A percentile compares a stretch with the other conserved stretches of the same genome.
Conservation (phyloP, 2,329 filamentous ascomycete species). For the Alternaria ethzedia region DNA sequence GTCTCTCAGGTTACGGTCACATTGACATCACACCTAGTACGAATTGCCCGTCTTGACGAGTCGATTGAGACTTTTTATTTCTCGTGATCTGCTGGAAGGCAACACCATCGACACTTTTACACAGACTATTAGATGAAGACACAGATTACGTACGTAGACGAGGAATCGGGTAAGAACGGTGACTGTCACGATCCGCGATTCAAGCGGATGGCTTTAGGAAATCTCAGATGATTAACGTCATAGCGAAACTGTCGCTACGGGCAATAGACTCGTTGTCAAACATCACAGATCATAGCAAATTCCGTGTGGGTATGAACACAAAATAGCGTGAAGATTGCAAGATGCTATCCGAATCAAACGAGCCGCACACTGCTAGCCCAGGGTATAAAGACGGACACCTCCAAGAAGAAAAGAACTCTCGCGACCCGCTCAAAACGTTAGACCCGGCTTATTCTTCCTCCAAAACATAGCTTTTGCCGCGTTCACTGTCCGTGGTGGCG, state of each 20-base stretch:
- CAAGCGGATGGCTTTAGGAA: neutral
- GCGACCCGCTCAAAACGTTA: constrained; percentile 1
- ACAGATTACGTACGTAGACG: too few relatives aligned
- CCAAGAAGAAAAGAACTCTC: neutral
- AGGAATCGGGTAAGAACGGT: neutral
- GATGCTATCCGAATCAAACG: neutral
- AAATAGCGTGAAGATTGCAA: neutral
- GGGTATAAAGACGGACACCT: constrained; percentile 18
- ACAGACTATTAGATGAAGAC: too few relatives aligned
- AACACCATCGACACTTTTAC: too few relatives aligned
- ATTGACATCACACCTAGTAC: neutral
- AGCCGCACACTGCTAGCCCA: constrained; percentile 15
- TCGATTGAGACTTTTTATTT: too few relatives aligned
- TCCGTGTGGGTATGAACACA: neutral
- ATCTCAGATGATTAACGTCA: neutral
- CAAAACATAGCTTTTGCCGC: constrained; percentile 36
- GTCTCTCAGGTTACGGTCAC: neutral
- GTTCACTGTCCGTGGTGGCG: constrained; percentile 35
- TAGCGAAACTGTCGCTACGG: neutral
- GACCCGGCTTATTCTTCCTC: constrained; percentile 34
- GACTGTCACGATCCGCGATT: neutral
- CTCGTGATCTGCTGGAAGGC: too few relatives aligned
- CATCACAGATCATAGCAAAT: neutral
- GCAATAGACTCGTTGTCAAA: neutral
- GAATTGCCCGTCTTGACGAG: neutral